Base-by-base conservation (phyloP, 208 protist species). In the Kentomonas sorsogonicus region DNA sequence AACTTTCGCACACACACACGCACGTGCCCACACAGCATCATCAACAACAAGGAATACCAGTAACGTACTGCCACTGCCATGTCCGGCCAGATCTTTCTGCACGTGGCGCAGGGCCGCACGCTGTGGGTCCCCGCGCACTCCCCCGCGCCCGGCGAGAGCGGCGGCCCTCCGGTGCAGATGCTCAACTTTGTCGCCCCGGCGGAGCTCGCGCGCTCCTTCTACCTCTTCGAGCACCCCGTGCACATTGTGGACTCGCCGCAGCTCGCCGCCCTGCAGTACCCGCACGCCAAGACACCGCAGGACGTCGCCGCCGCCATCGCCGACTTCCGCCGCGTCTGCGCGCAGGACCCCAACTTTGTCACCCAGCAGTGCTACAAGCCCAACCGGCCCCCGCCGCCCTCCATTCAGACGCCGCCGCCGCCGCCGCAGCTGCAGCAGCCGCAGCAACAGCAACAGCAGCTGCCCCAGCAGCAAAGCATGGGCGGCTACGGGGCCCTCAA, bases 121-220 rank as follows among this genome's bases (percentile, higher is more conserved):
- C 53, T 94, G 52, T 94, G 87, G 87, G 83, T 94, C 48, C 82
- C 87, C 11, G 66, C 68, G n/a, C 87, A 94, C 72, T 73, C 67
- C 33, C 63, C 87, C 6, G 56, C 69, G 13, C 64, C 71, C 0
- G 40, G 25, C 30, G 83, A 91, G 56, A 82, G 62, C 26, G 72
- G 76, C 54, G 25, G 43, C 16, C 7, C 25, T 9, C 77, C 71
- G 15, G 76, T 94, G 6, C 75, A 80, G 25, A 76, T 94, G 48
- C 74, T 94, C 11, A 63, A 55, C 46, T 78, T 62, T 25, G 81
- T 83, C 20, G 76, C 72, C n/a, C 79, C 87, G 22, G 68, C 73
- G 44, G 87, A 94, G 69, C 69, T 91, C 9, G 76, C 77, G 9
- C 71, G 81, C 13, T 87, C 80, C 26, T 94, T 94, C 58, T 91